Percentiles rank a stretch among this genome's conserved stretches.
phyloP scores from a whole-genome alignment of 2,329 filamentous ascomycete species.

The Plenodomus tracheiphilus region DNA sequence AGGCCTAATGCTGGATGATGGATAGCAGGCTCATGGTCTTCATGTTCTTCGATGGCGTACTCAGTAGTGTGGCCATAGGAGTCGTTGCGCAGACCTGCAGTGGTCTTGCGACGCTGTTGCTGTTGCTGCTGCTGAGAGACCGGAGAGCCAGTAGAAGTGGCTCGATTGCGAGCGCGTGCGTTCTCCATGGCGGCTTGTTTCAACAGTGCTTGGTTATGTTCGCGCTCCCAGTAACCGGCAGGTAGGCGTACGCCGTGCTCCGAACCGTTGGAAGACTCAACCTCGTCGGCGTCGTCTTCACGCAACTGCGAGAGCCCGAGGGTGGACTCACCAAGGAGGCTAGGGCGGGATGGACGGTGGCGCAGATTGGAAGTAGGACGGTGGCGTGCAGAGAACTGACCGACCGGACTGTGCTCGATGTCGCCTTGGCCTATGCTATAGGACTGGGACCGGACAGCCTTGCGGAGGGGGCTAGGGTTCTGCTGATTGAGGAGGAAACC shows the following conservation, averaged over 20 bases:
- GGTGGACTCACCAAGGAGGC: slow-evolving; percentile 67
- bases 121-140: slow-evolving; percentile 17
- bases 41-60: slow-evolving; percentile 72
- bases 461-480: slow-evolving; percentile 86
- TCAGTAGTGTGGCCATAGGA: slow-evolving; percentile 64
- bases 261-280: slow-evolving; percentile 63
- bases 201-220: slow-evolving; percentile 37
- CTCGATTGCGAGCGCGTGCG: slow-evolving; percentile 38
- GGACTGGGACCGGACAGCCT: slow-evolving; percentile 92
- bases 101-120: slow-evolving; percentile 34
- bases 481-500: slow-evolving; percentile 38
- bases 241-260: slow-evolving; percentile 53
- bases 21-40: slow-evolving; percentile 62
- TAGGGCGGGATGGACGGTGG: slow-evolving; percentile 78
- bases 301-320: slow-evolving; percentile 37
- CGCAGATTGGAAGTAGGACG: slow-evolving; percentile 57
- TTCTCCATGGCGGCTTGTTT: slow-evolving; percentile 44
- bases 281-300: slow-evolving; percentile 61
- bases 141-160: slow-evolving; percentile 34
- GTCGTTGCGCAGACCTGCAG: slow-evolving; percentile 59
- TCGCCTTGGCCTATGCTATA: slow-evolving; percentile 94
- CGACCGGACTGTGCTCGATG: slow-evolving; percentile 46
- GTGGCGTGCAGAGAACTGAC: slow-evolving; percentile 56
- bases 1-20: slow-evolving; percentile 40
- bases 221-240: slow-evolving; percentile 37